A percentile compares a stretch with the other conserved stretches of the same genome.
Conservation (phyloP, 331 rosid genomes). For the Phaseolus coccineus region DNA sequence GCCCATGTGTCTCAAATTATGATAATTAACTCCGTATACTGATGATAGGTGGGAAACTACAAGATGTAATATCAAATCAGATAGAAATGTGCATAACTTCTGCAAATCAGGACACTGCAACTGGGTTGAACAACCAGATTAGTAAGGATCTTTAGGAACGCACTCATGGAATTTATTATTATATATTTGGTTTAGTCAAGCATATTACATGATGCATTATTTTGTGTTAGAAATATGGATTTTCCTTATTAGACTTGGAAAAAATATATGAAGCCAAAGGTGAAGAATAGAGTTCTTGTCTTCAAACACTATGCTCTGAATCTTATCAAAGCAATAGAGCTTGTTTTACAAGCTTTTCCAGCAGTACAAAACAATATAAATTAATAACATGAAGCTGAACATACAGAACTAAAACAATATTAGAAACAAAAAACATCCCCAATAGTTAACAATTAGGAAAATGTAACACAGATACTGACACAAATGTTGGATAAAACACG, state of each 20-base stretch:
- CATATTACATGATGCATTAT: not conserved
- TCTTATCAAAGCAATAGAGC: not conserved
- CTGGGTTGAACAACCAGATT: slow-evolving; percentile 4
- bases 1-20: not conserved
- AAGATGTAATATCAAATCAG: slow-evolving; percentile 9
- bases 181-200: slow-evolving; percentile 29
- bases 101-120: slow-evolving; percentile 21
- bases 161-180: slow-evolving; percentile 17
- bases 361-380: slow-evolving; percentile 14
- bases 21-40: slow-evolving; percentile 14
- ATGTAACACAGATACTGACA: too few species aligned
- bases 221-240: slow-evolving; percentile 16
- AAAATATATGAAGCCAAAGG: slow-evolving; percentile 9
- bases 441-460: slow-evolving; percentile 3
- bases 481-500: too few species aligned
- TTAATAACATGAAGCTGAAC: not conserved
- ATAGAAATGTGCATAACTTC: slow-evolving; percentile 29
- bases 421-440: not conserved
- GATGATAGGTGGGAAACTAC: not conserved
- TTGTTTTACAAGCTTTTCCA: not conserved
- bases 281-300: not conserved
- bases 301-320: slow-evolving; percentile 17
- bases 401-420: slow-evolving; percentile 4
- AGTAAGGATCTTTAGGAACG: slow-evolving; percentile 17
- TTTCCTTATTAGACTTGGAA: not conserved